Base-by-base conservation (phyloP, 1,284 basidiomycete species). In the Kalmanozyma brasiliensis region DNA sequence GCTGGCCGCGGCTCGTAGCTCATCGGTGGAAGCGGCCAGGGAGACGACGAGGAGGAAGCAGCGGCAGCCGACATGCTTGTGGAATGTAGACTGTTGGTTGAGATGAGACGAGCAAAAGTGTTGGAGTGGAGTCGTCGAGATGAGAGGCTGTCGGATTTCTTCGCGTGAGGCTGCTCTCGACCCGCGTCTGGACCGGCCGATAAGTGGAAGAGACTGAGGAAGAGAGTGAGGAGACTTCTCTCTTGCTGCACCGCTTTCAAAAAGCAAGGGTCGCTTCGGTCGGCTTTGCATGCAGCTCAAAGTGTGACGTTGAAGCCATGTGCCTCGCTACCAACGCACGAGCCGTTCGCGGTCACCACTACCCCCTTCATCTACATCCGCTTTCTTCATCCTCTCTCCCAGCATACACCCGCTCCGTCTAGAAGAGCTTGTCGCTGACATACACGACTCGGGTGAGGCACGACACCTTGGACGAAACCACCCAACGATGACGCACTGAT, bases 21-120 rank as follows among this genome's bases (percentile, higher is more conserved):
- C 61, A 59, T 63, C 26, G 73, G 69, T 20, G 73, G 73, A 36
- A 63, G 51, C 26, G 67, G 59, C 62, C 60, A 65, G 26, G 60
- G 38, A 23, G 52, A 49, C 3, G 56, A 51, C 30, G 52, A 30
- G 13, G 62, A 46, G 32, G 37, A 42, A 8, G 52, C 35, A 16
- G 60, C 13, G 10, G 51, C 37, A 24, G 35, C 32, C 14, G 51
- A 44, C 65, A 62, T 62, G 52, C 52, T 60, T 37, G 43, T 29
- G 29, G n/a, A 20, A 40, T n/a, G 32, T 13, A 30, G 13, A 14
- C 20, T 38, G 16, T 29, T 11, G 7, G n/a, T n/a, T n/a, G n/a
- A n/a, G n/a, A n/a, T n/a, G n/a, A n/a, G n/a, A n/a, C 11, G 26
- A 7, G 26, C 11, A 6, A 29, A 29, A 11, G 41, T 8, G 32